Base-by-base conservation (phyloP, 1,284 basidiomycete genomes). In the Sporisorium scitamineum region DNA sequence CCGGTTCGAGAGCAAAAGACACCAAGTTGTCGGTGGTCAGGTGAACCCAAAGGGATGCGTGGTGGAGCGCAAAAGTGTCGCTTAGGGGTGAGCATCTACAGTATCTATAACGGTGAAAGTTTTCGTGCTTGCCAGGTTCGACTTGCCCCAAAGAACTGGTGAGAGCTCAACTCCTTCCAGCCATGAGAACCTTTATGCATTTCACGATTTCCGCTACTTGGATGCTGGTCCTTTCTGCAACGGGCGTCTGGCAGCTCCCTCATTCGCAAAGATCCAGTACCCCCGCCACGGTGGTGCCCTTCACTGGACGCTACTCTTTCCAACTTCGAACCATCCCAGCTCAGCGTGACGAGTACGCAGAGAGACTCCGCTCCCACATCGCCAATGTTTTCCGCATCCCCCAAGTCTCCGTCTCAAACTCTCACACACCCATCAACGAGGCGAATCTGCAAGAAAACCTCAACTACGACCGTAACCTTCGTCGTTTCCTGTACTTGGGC, bases 401-500 rank as follows among this genome's bases (percentile, higher is more conserved):
- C 11, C 42, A 45, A 6, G 13, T 47, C 29, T n/a, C 29, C 16
- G 4, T 24, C 54, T 22, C 10, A 2, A 14, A 47, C 0, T 20
- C 48, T 13, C 7, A 26, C 3, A 7, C 31, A 5, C 18, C 18
- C 32, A 13, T 48, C 1, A n/a, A 10, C n/a, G 47, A 48, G 13
- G 5, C 8, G 6, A 26, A 2, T 13, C 24, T 57, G 7, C n/a
- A 22, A 14, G 42, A 11, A 10, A 47, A 37, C 13, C 29, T 56
- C 29, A 56, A 47, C 31, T 27, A 32, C 44, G 44, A 56, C 26
- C 42, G 29, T 6, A 16, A 18, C 44, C 6, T 45, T 31, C 54
- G 31, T 37, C 42, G 54, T 10, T 47, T 34, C 37, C 54, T 56
- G 13, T 56, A 56, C 31, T 29, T 56, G 5, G 29, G 20, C 16